Base-by-base conservation (phyloP, 208 protist genomes). In the Strigomonas culicis region DNA sequence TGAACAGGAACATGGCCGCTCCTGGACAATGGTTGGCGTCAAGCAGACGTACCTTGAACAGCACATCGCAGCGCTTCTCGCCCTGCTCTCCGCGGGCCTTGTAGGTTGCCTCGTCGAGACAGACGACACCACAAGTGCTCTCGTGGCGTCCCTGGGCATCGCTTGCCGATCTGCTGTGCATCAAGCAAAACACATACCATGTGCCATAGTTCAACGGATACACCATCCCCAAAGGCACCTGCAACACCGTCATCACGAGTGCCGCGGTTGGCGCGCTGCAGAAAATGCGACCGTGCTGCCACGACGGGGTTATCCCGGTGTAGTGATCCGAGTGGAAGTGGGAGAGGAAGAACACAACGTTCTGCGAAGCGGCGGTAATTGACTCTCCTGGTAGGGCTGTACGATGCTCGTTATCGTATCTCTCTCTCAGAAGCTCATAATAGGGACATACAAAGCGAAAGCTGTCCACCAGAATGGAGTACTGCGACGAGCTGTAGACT, bases 241-340 rank as follows among this genome's bases (percentile, higher is more conserved):
- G 75, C 0, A 95, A 52, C 24, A 75, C 52, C 6, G 49, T 52
- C 27, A 67, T 56, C 15, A 89, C 63, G n/a, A 97, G 66, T 13
- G 75, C 77, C 0, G 77, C 84, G 0, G 90, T 97, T 34, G 56
- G 41, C 1, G 63, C 68, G 32, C 84, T 92, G 53, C 86, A 88
- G 59, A 84, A 92, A 24, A 97, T 93, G 4, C 28, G 72, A 41
- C 84, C 84, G 50, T 68, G 51, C 17, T 53, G 55, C 79, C 82
- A 94, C 7, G 46, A 53, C 19, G 30, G 10, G 43, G 41, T 31
- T 47, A 87, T 64, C 25, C 93, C 93, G 15, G 66, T 80, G 77
- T 97, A 97, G 68, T 97, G 93, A 66, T 97, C 93, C 0, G 86
- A 94, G 68, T 97, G 93, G 63, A 94, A 97, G 77, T 97, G 93